These are phyloP conservation scores for Blastobotrys illinoisensis DNA, from an alignment of 1,139 yeast genomes.

Conservation along the genomic window DNA sequence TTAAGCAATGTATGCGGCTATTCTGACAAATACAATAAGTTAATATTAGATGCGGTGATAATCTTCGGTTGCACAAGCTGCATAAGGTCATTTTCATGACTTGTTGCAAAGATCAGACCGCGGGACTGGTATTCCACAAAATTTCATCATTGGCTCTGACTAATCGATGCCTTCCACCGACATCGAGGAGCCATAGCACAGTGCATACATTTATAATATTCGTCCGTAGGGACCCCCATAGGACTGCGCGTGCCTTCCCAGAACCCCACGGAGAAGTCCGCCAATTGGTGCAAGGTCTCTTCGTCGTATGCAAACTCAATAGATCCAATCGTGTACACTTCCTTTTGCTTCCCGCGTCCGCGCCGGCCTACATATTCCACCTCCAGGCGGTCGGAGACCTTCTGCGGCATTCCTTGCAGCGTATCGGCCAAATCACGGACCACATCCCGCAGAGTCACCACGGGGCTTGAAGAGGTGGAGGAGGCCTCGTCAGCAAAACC, in stretches of 20 bases:
- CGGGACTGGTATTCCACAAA: no score
- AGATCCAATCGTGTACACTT: constrained; percentile 15
- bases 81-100: no score
- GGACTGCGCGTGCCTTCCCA: constrained; percentile 28
- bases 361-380: constrained; percentile 19
- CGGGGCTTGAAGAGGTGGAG: no score
- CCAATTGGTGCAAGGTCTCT: constrained; percentile 14
- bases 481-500: not conserved
- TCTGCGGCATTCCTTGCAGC: not conserved
- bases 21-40: not conserved
- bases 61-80: no score
- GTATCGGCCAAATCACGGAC: not conserved
- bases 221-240: constrained; percentile 23
- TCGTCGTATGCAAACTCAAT: constrained; percentile 20
- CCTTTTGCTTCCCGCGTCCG: constrained; percentile 7
- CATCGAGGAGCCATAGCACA: constrained; percentile 20
- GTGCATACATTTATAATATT: constrained; percentile 19
- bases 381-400: constrained; percentile 12
- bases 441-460: not conserved
- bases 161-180: constrained; percentile 19
- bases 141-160: not conserved
- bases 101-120: no score
- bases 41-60: no score
- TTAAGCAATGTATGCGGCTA: not conserved
- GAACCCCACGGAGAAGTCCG: constrained; percentile 24